phyloP scores from a whole-genome alignment of 1,284 basidiomycete species.

The Ceratobasidium sp. region DNA sequence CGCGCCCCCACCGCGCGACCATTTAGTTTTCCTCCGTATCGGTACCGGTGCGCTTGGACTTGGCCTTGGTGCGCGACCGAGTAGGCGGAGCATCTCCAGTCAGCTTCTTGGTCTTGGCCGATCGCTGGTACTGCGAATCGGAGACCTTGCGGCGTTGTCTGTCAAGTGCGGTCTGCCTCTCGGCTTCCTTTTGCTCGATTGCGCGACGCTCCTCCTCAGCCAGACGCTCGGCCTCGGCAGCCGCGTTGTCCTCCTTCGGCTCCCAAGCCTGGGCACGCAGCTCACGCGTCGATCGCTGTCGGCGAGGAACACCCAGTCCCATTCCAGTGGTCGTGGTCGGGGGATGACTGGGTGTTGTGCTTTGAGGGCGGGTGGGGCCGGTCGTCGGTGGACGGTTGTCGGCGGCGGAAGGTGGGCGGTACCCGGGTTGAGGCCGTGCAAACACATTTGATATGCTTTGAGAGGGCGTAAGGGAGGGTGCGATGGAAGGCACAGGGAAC shows the following conservation, averaged over 20 bases:
- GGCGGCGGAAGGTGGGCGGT: slow-evolving; percentile 1
- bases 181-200: slow-evolving; percentile 25
- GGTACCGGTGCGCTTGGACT: background rate
- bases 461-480: slow-evolving; percentile 27
- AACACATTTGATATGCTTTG: slow-evolving; percentile 30
- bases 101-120: background rate
- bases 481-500: slow-evolving; percentile 2
- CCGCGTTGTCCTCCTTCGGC: slow-evolving; percentile 29
- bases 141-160: slow-evolving; percentile 33
- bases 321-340: slow-evolving; percentile 30
- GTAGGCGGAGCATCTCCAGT: slow-evolving; percentile 5
- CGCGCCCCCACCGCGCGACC: slow-evolving; percentile 21
- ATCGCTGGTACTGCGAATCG: slow-evolving; percentile 7
- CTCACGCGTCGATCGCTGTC: slow-evolving; percentile 24
- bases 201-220: slow-evolving; percentile 20
- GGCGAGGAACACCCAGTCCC: slow-evolving; percentile 19
- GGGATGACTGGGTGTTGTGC: slow-evolving; percentile 3
- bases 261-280: slow-evolving; percentile 30
- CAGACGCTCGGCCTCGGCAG: slow-evolving; percentile 26
- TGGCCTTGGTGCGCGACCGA: background rate
- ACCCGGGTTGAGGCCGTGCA: slow-evolving; percentile 21
- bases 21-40: slow-evolving; percentile 18
- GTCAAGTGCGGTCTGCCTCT: slow-evolving; percentile 10
- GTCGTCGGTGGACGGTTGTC: slow-evolving; percentile 10
- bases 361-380: background rate